Evolutionary conservation across 2,329 filamentous ascomycete species (phyloP), one percentile per base, ranked within the genome.

Genomic region (Ophiosphaerella narmari): DNA sequence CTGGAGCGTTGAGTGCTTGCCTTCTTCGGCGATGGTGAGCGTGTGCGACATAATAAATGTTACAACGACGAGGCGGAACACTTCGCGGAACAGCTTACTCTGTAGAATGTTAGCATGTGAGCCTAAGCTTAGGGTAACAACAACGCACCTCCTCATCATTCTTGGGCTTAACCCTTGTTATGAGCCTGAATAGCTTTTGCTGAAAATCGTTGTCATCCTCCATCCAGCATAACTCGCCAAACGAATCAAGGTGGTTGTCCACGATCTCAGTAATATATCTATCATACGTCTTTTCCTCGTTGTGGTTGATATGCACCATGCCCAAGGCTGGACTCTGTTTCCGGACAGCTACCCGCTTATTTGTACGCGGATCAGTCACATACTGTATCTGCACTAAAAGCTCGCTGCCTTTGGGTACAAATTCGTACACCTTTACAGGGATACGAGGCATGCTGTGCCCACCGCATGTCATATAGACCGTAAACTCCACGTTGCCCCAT

Each of bases 1-100:
- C 21, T 63, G 60, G n/a, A 79, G 65, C 14, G 73, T 68, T 5
- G 62, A 50, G 14, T 57, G 56, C 21, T 75, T 72, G 23, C 67
- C 71, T 49, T 74, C 67, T 47, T 76, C 70, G 21, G 70, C 66
- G 23, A 80, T 75, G 33, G 73, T 77, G 29, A 80, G 62, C 5
- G 77, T 76, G 55, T 77, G 78, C 29, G 72, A 74, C 75, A 80
- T 79, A 51, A 80, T 79, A 58, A 76, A 78, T 1, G 77, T 80
- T 39, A 75, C 71, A 3, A 79, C 67, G 29, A 78, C 71, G 57
- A 80, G 74, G 37, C 77, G 74, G 44, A 76, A 68, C 41, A 79
- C 72, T 45, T 77, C 72, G 32, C 67, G 67, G 37, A 80, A 71
- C 13, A 79, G 65, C 16, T 71, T 68, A 42, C 65, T 62, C 55